A percentile compares a stretch with the other conserved stretches of the same genome.
Conservation (phyloP, 1,139 yeast species). For the Pichia sp. region DNA sequence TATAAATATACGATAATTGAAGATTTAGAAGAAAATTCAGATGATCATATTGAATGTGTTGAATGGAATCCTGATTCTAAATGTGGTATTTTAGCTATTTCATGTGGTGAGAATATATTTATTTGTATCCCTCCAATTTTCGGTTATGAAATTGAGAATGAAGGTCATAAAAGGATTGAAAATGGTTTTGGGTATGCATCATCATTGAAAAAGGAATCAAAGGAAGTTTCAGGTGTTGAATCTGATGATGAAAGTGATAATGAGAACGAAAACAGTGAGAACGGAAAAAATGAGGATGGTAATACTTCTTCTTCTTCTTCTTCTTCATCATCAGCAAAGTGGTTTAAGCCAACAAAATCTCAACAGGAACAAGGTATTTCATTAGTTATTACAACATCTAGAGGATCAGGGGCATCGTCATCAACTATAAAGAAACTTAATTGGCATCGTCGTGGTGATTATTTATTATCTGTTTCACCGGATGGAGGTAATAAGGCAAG, state of each 20-base stretch:
- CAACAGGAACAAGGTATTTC: slow-evolving; percentile 63
- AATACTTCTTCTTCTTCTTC: slow-evolving; percentile 61
- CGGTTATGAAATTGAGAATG: slow-evolving; percentile 81
- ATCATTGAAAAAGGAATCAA: slow-evolving; percentile 54
- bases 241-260: slow-evolving; percentile 32
- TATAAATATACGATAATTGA: slow-evolving; percentile 53
- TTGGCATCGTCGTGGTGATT: slow-evolving; percentile 98
- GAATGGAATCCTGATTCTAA: slow-evolving; percentile 85
- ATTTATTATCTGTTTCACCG: slow-evolving; percentile 89
- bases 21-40: slow-evolving; percentile 40
- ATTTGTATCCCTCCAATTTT: slow-evolving; percentile 84
- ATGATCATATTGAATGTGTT: slow-evolving; percentile 73
- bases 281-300: slow-evolving; percentile 34
- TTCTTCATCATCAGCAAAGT: no score
- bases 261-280: slow-evolving; percentile 31
- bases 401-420: slow-evolving; percentile 48
- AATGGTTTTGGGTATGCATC: slow-evolving; percentile 91
- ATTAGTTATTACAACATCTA: slow-evolving; percentile 59
- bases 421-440: slow-evolving; percentile 73
- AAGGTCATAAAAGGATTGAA: slow-evolving; percentile 72
- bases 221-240: slow-evolving; percentile 40
- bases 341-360: slow-evolving; percentile 74
- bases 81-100: slow-evolving; percentile 72
- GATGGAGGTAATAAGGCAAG: slow-evolving; percentile 74
- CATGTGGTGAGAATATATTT: slow-evolving; percentile 75